Evolutionary conservation across 805 yeast species (phyloP).

Genomic region (Tetrapisispora iriomotensis): DNA sequence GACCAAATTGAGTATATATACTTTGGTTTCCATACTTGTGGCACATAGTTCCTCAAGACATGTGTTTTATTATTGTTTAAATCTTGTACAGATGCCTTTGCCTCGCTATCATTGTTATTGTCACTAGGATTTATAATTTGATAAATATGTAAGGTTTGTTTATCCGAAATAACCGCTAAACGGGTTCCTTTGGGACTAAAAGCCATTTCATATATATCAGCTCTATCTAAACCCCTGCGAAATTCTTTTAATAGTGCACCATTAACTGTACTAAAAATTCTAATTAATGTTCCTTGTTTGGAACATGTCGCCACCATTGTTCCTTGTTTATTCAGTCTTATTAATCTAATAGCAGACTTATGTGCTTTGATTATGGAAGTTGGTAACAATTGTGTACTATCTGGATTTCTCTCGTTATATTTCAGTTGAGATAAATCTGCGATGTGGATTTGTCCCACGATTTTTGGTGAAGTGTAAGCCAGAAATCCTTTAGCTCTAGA

Average conservation of each 20-base stretch:
- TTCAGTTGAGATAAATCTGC: conserved; percentile 17
- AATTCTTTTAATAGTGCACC: conserved; percentile 73
- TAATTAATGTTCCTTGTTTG: conserved; percentile 76
- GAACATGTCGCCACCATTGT: conserved; percentile 80
- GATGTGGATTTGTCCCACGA: conserved; percentile 25
- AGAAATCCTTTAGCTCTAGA: conserved; percentile 13
- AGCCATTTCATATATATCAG: conserved; percentile 69
- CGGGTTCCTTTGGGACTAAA: conserved; percentile 69
- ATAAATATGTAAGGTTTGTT: conserved; percentile 80
- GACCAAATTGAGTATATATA: conserved; percentile 86
- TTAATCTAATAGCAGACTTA: conserved; percentile 58
- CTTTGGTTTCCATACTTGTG: conserved; percentile 48
- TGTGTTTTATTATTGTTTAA: conserved; percentile 46
- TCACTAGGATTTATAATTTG: conserved; percentile 27
- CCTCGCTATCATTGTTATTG: conserved; percentile 2
- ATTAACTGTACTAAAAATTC: conserved; percentile 57
- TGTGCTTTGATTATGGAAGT: conserved; percentile 68
- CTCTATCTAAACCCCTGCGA: conserved; percentile 82
- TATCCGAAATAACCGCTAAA: conserved; percentile 81
- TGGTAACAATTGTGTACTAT: conserved; percentile 14
- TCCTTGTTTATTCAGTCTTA: conserved; percentile 68
- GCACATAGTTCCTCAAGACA: conserved; percentile 45
- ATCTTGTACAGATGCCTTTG: not conserved
- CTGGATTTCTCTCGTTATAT: conserved; percentile 10
- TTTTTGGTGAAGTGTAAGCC: conserved; percentile 19